These are phyloP conservation scores for Blastobotrys illinoisensis DNA, from an alignment of 1,139 yeast species.

Conservation along the genomic window DNA sequence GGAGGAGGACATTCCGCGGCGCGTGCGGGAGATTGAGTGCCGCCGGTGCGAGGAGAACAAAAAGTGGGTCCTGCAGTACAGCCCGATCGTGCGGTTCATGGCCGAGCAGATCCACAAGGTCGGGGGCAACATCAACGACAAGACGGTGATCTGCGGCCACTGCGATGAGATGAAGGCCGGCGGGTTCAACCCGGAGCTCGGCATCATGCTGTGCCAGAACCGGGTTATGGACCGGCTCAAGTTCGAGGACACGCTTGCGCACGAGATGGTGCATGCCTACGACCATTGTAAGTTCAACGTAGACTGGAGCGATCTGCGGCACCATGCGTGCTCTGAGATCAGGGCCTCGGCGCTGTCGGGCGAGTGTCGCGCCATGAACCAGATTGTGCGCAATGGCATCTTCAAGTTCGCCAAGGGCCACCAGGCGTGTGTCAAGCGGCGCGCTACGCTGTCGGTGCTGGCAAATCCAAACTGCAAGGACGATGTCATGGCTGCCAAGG, in stretches of 20 bases:
- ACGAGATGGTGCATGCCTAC: constrained; percentile 89
- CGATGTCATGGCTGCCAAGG: constrained; percentile 67
- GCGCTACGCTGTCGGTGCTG: constrained; percentile 78
- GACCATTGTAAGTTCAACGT: constrained; percentile 85
- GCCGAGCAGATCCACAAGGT: constrained; percentile 71
- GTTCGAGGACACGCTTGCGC: constrained; percentile 84
- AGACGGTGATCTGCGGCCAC: constrained; percentile 68
- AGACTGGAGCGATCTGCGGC: constrained; percentile 75
- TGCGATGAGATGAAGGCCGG: constrained; percentile 89
- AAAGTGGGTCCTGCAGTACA: constrained; percentile 69
- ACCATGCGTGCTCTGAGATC: constrained; percentile 96
- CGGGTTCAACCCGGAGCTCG: constrained; percentile 87
- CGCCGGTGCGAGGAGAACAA: constrained; percentile 62
- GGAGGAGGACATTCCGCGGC: constrained; percentile 46
- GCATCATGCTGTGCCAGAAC: constrained; percentile 83
- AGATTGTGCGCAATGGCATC: constrained; percentile 53
- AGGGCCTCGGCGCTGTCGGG: constrained; percentile 92
- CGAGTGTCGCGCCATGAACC: constrained; percentile 88
- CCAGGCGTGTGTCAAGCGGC: constrained; percentile 82
- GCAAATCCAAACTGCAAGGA: constrained; percentile 80
- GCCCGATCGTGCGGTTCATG: constrained; percentile 85
- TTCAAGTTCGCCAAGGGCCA: constrained; percentile 68
- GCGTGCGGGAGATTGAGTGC: constrained; percentile 50
- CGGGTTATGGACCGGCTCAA: constrained; percentile 73
- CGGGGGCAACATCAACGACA: constrained; percentile 46